Base-by-base conservation (phyloP, 192 early-diverging fungal genomes). In the Podila verticillata region DNA sequence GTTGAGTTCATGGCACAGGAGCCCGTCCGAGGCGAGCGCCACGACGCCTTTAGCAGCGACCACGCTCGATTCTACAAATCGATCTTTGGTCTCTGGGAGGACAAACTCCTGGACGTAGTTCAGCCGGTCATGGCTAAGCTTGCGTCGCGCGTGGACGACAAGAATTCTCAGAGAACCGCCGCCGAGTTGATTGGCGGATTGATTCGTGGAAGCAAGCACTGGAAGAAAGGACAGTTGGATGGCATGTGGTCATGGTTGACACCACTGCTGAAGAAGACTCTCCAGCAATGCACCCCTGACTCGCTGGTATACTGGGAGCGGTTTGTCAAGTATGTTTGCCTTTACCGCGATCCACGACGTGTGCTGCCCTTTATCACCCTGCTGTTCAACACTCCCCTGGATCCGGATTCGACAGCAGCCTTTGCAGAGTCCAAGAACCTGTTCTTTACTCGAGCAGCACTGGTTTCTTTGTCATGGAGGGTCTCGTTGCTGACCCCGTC, bases 141-240 rank as follows among this genome's bases (percentile, higher is more conserved):
- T 13, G 83, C 82, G 47, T 19, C 64, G 15, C 71, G 85, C 28
- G 82, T 87, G 8, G 91, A 93, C 65, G 92, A 94, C 44, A 94
- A 92, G 64, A 89, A 90, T 60, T 75, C 91, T 12, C 97, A 98
- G 74, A 85, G 96, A 19, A 93, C 95, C 2, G 94, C 91, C 0
- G 74, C 93, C 7, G 96, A 98, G 69, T 71, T 97, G 26, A 61
- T 95, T 5, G 90, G 86, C 5, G 97, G 97, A 5, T 36, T 97
- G 29, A 75, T 99, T 26, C 90, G 95, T 26, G 97, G 96, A 6
- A 89, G 87, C 62, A 99, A 97, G 77, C 93, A 98, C 75, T 99
- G 96, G 96, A 67, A 73, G 5, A 61, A 80, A 9, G 73, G 65
- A 2, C 78, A 83, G 63, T 49, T 73, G 9, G 57, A 73, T n/a